These are phyloP conservation scores for Akebia trifoliata DNA, from an alignment of 164 flowering plant species.

Conservation along the genomic window DNA sequence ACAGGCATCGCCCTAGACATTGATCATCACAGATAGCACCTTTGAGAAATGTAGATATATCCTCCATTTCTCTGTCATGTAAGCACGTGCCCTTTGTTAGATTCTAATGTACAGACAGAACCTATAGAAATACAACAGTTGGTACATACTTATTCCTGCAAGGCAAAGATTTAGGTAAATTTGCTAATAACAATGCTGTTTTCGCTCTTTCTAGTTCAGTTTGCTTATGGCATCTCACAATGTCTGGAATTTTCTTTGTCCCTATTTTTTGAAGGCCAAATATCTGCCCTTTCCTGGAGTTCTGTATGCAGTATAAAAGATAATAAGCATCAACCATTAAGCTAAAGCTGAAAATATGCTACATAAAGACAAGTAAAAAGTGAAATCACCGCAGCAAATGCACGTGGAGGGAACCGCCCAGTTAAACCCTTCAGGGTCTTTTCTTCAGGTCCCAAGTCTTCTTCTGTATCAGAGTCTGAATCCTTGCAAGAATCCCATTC, in stretches of 20 bases:
- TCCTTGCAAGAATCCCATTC: slow-evolving; percentile 59
- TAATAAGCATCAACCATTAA: slow-evolving; percentile 2
- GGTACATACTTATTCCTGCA: slow-evolving; percentile 77
- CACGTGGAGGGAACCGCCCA: slow-evolving; percentile 34
- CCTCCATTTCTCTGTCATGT: slow-evolving; percentile 80
- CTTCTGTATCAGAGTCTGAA: slow-evolving; percentile 54
- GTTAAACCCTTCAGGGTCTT: slow-evolving; percentile 27
- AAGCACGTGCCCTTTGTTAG: slow-evolving; percentile 1
- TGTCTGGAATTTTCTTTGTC: slow-evolving; percentile 75
- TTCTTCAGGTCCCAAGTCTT: slow-evolving; percentile 49
- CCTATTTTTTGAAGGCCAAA: slow-evolving; percentile 90
- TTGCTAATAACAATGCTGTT: slow-evolving; percentile 68
- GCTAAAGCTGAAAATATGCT: slow-evolving; percentile 3
- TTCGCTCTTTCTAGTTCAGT: slow-evolving; percentile 89
- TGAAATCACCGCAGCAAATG: slow-evolving; percentile 67
- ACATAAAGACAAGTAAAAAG: slow-evolving; percentile 1
- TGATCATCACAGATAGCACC: slow-evolving; percentile 78
- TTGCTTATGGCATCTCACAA: slow-evolving; percentile 72
- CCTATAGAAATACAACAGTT: not conserved
- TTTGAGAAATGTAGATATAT: slow-evolving; percentile 74
- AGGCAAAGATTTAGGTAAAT: slow-evolving; percentile 78
- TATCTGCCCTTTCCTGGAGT: slow-evolving; percentile 63
- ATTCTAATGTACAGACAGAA: not conserved
- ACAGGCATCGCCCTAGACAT: slow-evolving; percentile 91
- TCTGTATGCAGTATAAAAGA: slow-evolving; percentile 36